Base-by-base conservation (phyloP, 257 asterid genomes). In the Gentiana macrophylla region DNA sequence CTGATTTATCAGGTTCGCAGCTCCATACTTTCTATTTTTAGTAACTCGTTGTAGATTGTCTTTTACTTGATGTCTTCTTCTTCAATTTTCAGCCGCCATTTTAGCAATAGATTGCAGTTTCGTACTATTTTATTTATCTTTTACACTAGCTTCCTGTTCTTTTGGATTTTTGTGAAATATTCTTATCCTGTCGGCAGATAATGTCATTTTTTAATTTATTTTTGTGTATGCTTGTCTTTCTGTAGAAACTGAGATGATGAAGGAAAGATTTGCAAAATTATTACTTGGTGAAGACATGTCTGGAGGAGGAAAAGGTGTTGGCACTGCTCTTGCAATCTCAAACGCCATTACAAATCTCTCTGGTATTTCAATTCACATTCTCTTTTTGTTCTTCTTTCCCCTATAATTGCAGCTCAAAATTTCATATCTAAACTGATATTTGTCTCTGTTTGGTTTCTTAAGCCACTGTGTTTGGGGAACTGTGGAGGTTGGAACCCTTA, bases 261-360 rank as follows among this genome's bases (percentile, higher is more conserved):
- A 91, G 68, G 83, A 84, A 65, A 71, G 95, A 41, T 91, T 91
- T 34, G 88, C 94, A 1, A 87, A 88, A 71, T 56, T 91, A 63
- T 72, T 91, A 62, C 79, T 91, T 2, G 98, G 98, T 56, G 97
- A 91, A 72, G 98, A 91, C 55, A 91, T 91, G 95, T 83, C 95
- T 5, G 98, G 98, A 62, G 96, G 94, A 63, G 95, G 93, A n/a
- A 81, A 79, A 67, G 98, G 97, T 68, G 97, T 83, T 11, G 75
- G 78, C 50, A 79, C 94, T 36, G 96, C 98, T 64, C 78, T 84
- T 12, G 97, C 98, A 65, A 83, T 91, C 72, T 91, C 96, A 73
- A 91, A 91, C 32, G 94, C 96, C 44, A 87, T 87, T 13, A 81
- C 96, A 4, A 84, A 87, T 71, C 97, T 91, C 36, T 82, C 98